Evolutionary conservation across 441 rosid genomes (phyloP), one percentile per base, ranked within the genome.

Genomic region (Melastoma candidum): DNA sequence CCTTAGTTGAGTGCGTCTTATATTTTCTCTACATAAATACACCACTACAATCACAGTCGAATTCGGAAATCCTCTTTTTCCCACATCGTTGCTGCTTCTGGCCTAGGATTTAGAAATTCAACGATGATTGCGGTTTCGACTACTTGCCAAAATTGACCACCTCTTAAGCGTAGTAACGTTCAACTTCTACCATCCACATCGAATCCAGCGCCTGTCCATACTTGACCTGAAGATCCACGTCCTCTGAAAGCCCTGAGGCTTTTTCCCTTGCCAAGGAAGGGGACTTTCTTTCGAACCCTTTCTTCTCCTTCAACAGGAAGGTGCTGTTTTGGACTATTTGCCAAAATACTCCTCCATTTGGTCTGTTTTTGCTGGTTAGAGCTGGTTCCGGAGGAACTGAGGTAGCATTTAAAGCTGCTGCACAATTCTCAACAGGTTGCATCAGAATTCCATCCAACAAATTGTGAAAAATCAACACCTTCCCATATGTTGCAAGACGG

Each of bases 181-280:
- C 56, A 59, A 27, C 57, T 76, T 70, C 87, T 77, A 60, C 80
- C 81, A 68, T 87, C 97, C 14, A 83, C 90, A 63, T 85, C 95
- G 46, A 88, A 87, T 63, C 97, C 96, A 48, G 92, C 71, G 63
- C 95, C 94, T 0, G 96, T 88, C 92, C 95, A 92, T 22, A 85
- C 98, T 29, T 85, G 68, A 54, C 69, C 65, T 49, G 62, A 41
- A 24, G 71, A 45, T 57, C 88, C 89, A 73, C 81, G 68, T 26
- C 83, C 80, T 72, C 77, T 82, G 52, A 78, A 59, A 49, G 71
- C 72, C 49, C 90, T 84, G 9, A 77, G 54, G 70, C 89, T 85
- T 65, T 71, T 83, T 54, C 84, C 96, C 63, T 69, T 78, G 66
- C 87, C 95, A 41, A 73, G 90, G 54, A 67, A 71, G 27, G 74